Base-by-base conservation (phyloP, 257 asterid species). In the Cynanchum wilfordii region DNA sequence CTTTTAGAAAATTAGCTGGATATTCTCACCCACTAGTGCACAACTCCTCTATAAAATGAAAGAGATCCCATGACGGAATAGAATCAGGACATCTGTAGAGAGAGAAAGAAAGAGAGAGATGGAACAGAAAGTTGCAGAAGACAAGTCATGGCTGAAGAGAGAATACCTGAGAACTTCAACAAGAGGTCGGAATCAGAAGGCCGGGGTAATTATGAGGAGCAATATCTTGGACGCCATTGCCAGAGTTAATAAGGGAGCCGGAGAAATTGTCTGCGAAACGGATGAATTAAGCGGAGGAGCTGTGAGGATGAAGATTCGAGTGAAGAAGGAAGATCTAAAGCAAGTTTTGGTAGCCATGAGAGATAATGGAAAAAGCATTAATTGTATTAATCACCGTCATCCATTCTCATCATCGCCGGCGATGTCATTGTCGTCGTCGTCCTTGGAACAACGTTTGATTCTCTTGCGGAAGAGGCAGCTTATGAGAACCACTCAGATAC, bases 361-460 rank as follows among this genome's bases (percentile, higher is more conserved):
- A 78, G 80, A 76, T 29, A 79, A 80, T 51, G 73, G 80, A 45
- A 51, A 69, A 50, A 60, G 22, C 20, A 50, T 13, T 22, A 10
- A 19, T 5, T 29, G 16, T 12, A 50, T 13, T 16, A 10, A 19
- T 5, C 40, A 8, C 19, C 66, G 36, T 24, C 27, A 25, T 33
- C 38, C 3, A 5, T 33, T 3, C 38, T 33, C 38, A 24, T 66
- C 74, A 38, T 66, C 69, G 64, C 42, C 50, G 5, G 1, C 79
- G 68, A 73, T 67, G 5, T 60, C 74, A 1, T 15, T 54, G 52
- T 69, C 38, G 38, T 33, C 75, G 3, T 67, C 68, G 27, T 33
- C 86, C 49, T 33, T 86, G 69, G 94, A 88, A 76, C 89, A 86
- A 75, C 86, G 89, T 70, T 73, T 88, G 82, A 83, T 42, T 74